Conservation (phyloP, 352 stramenopile genomes). For the Phytopythium mirpurense region DNA sequence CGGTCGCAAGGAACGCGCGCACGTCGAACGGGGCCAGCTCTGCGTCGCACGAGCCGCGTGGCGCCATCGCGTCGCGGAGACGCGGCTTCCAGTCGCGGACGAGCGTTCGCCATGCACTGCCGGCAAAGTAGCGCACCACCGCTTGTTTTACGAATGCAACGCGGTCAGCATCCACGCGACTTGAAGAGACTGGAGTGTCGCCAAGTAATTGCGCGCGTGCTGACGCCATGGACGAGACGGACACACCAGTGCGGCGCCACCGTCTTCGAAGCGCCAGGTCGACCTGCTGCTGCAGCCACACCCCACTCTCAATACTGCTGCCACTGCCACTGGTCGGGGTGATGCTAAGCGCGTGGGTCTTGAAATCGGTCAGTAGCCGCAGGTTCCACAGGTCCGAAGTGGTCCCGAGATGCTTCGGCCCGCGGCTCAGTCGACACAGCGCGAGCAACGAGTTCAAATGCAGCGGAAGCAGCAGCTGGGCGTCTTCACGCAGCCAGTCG, state of each 20-base stretch:
- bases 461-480: conserved; percentile 26
- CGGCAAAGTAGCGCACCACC: conserved; percentile 28
- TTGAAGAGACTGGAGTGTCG: background rate
- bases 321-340: background rate
- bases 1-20: conserved; percentile 23
- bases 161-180: background rate
- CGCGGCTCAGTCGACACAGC: conserved; percentile 49
- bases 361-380: conserved; percentile 19
- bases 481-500: conserved; percentile 26
- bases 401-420: conserved; percentile 21
- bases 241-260: conserved; percentile 25
- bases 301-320: conserved; percentile 6
- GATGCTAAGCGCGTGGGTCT: background rate
- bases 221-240: conserved; percentile 31
- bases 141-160: conserved; percentile 21
- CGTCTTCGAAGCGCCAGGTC: conserved; percentile 33
- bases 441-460: conserved; percentile 49
- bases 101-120: conserved; percentile 14
- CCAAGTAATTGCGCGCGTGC: conserved; percentile 26
- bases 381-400: conserved; percentile 36
- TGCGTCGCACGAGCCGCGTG: background rate
- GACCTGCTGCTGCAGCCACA: conserved; percentile 38
- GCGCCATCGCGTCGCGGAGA: conserved; percentile 21
- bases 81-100: conserved; percentile 26
- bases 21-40: conserved; percentile 18